Base-by-base conservation (phyloP, 2,329 filamentous ascomycete species). In the Aspergillus tanneri region DNA sequence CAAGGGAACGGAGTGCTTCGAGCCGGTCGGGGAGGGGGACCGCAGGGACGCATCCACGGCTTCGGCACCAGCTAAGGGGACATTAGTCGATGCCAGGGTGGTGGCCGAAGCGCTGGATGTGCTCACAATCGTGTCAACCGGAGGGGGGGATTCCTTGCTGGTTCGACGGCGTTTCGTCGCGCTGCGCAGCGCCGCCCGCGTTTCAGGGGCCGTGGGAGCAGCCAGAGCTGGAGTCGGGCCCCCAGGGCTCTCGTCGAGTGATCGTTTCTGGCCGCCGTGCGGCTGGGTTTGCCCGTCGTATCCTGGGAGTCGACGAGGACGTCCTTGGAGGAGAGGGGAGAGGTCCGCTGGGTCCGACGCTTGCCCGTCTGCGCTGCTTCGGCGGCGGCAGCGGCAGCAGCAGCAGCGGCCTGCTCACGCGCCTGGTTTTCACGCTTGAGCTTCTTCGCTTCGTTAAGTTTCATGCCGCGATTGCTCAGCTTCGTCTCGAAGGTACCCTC, bases 401-500 rank as follows among this genome's bases (percentile, higher is more conserved):
- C 47, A 3, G 49, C 49, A 11, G 77, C 67, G 23, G 76, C 81
- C 63, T 73, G 76, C 50, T 72, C 70, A 44, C 70, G 73, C 24
- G 73, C 70, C 56, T 74, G 60, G 34, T 72, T 75, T 60, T 82
- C 78, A 46, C 79, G 75, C 62, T 84, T 82, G 46, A 82, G 68
- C 61, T 82, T 83, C 68, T 83, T 83, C 27, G 81, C 76, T 53
- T 83, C 80, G 56, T 81, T 80, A 49, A 83, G 67, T 58, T 80
- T 80, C 76, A 81, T 82, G 51, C 79, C 80, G 41, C 79, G 75
- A 57, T 82, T 82, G 59, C 77, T 77, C 11, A 80, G 65, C 48
- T 77, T 75, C 4, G 74, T 74, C 53, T 82, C 78, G 28, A 75
- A 73, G n/a, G 52, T 45, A 32, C 61, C 63, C 38, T 71, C 61